Base-by-base conservation (phyloP, 441 rosid species). In the Eutrema salsugineum region DNA sequence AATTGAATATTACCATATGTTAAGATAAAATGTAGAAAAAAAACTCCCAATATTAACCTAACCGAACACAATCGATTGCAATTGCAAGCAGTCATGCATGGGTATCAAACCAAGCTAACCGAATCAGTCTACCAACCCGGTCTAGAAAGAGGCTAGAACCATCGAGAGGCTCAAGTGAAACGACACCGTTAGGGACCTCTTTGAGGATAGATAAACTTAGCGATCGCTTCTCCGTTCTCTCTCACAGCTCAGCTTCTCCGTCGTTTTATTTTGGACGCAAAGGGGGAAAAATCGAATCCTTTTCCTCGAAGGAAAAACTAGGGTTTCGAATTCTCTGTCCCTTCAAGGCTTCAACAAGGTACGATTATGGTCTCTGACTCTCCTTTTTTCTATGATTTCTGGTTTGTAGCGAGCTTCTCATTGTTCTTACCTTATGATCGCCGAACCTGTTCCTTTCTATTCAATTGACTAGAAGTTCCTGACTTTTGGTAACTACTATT, bases 181-280 rank as follows among this genome's bases (percentile, higher is more conserved):
- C 77, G 77, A 46, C 65, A 56, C 24, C 71, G 65, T 64, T 11
- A 7, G 5, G 6, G 1, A 1, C 11, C 10, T 36, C 11, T 11
- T 47, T 48, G 22, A 36, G 10, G 42, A 47, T 70, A 59, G 74
- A 59, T 70, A 70, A 59, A 70, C 43, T 68, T 43, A 12, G 24
- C 51, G 14, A 40, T 66, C 56, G 44, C 24, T 2, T 24, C 27
- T 4, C 27, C 27, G 27, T 24, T 24, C 27, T 24, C 27, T 24
- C 27, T 24, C 27, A 24, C 27, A 24, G 27, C 27, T 24, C 27
- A 3, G 44, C 64, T 22, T 22, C 68, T 61, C 61, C 75, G 68
- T 55, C 50, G 35, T 48, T 16, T 48, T 17, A 8, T 42, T 8
- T 42, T 3, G 5, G 55, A 22, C 59, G 15, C 73, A 15, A 55